Conservation (phyloP, 176 grass and related monocot species). For the Triticum monococcum region DNA sequence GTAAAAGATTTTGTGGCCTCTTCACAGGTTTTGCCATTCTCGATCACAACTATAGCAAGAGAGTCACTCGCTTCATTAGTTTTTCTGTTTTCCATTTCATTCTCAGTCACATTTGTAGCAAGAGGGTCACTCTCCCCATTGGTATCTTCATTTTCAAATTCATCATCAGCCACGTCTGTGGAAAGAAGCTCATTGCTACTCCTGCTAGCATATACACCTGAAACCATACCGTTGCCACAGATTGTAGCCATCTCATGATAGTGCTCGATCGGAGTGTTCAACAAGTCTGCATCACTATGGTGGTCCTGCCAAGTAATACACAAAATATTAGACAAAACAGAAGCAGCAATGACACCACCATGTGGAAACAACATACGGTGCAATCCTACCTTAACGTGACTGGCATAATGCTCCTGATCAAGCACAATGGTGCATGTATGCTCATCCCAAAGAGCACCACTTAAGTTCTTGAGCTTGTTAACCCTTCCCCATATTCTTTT, state of each 20-base stretch:
- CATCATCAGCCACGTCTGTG: not conserved
- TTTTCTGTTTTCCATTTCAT: not conserved
- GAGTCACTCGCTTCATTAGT: not conserved
- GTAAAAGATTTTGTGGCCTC: not conserved
- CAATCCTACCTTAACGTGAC: constrained; percentile 3
- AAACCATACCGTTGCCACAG: not conserved
- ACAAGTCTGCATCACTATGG: not conserved
- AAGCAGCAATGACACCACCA: not conserved
- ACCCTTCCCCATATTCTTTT: not conserved
- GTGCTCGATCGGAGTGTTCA: constrained; percentile 10
- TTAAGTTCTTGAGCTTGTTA: not conserved
- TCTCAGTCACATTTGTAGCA: not conserved
- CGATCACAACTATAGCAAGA: not conserved
- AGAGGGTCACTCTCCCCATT: not conserved
- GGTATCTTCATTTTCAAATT: not conserved
- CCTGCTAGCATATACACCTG: not conserved
- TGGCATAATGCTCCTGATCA: not conserved
- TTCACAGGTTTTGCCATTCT: not conserved
- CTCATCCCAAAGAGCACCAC: constrained; percentile 11
- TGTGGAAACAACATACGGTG: not conserved
- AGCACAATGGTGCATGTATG: not conserved
- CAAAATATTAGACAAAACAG: not conserved
- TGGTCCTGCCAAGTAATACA: constrained; percentile 1
- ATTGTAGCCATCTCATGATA: constrained; percentile 15
- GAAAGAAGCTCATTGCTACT: not conserved